Conservation (phyloP, 805 yeast genomes). For the Schizosaccharomyces osmophilus region DNA sequence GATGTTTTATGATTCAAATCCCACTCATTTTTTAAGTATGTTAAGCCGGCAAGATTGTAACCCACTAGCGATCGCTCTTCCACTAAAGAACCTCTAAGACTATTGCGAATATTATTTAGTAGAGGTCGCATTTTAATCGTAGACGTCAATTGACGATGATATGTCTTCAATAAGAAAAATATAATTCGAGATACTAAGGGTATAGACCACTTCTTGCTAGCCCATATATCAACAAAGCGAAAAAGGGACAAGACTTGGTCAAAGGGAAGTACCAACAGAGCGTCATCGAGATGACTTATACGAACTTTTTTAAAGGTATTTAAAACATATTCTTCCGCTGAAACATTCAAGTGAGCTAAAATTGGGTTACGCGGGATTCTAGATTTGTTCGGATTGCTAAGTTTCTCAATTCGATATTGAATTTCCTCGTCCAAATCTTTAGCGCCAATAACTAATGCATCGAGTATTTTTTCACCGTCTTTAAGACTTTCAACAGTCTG, state of each 20-base stretch:
- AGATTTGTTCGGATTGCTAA: constrained; percentile 21
- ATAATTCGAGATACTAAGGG: constrained; percentile 49
- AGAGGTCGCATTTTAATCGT: constrained; percentile 28
- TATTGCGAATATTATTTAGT: constrained; percentile 35
- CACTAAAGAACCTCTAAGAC: constrained; percentile 32
- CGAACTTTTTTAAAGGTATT: constrained; percentile 44
- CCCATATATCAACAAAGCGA: constrained; percentile 53
- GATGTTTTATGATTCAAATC: constrained; percentile 12
- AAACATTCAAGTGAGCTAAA: constrained; percentile 35
- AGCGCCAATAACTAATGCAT: constrained; percentile 64
- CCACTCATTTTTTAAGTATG: constrained; percentile 56
- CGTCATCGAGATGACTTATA: constrained; percentile 77
- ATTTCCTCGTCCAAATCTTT: constrained; percentile 38
- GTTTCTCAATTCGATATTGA: constrained; percentile 24
- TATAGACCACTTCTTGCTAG: constrained; percentile 24
- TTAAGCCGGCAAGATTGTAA: constrained; percentile 61
- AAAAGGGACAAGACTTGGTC: constrained; percentile 52
- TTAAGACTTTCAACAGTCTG: constrained; percentile 80
- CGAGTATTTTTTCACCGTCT: constrained; percentile 81
- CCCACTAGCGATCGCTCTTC: constrained; percentile 40
- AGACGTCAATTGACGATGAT: constrained; percentile 52
- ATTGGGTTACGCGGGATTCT: constrained; percentile 46
- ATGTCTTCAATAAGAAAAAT: constrained; percentile 46
- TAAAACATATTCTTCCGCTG: constrained; percentile 59
- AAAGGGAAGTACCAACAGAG: constrained; percentile 72